Percentiles rank a stretch among this genome's conserved stretches.
phyloP scores from a whole-genome alignment of 306 rosid species.

The Ceratonia siliqua region DNA sequence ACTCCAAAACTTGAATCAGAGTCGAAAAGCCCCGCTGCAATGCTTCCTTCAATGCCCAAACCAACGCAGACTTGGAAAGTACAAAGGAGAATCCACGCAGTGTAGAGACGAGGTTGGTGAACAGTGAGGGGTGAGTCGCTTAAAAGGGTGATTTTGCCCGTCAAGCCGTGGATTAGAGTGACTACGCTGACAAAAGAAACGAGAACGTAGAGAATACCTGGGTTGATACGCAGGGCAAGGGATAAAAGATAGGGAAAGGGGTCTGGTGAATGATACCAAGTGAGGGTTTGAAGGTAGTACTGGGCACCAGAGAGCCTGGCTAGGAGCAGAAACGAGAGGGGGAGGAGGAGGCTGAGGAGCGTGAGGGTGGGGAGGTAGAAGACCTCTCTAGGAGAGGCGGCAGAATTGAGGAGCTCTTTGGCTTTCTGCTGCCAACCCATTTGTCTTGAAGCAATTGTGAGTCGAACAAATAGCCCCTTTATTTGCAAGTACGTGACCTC shows the following conservation, averaged over 20 bases:
- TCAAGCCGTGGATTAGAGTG: conserved; percentile 54
- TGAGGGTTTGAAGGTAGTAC: conserved; percentile 38
- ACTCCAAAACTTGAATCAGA: conserved; percentile 22
- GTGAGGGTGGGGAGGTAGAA: conserved; percentile 61
- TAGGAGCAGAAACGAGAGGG: conserved; percentile 77
- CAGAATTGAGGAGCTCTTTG: conserved; percentile 35
- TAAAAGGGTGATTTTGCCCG: conserved; percentile 46
- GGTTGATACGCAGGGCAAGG: conserved; percentile 42
- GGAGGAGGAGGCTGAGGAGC: conserved; percentile 72
- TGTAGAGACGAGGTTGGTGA: conserved; percentile 40
- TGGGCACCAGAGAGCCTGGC: conserved; percentile 53
- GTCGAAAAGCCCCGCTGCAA: conserved; percentile 36
- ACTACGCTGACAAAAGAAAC: conserved; percentile 52
- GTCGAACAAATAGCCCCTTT: not conserved
- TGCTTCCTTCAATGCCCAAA: conserved; percentile 63
- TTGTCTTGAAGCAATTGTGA: conserved; percentile 5
- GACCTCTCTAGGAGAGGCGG: conserved; percentile 33
- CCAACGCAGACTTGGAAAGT: conserved; percentile 71
- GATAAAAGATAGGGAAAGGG: conserved; percentile 32
- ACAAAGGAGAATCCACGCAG: conserved; percentile 71
- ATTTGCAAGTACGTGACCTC: conserved; percentile 34
- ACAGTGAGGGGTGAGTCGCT: conserved; percentile 15
- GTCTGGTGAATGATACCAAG: not conserved
- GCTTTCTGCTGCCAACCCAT: conserved; percentile 46
- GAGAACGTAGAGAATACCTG: conserved; percentile 53